Conservation (phyloP, 2,329 filamentous ascomycete species). For the Alternaria solani region DNA sequence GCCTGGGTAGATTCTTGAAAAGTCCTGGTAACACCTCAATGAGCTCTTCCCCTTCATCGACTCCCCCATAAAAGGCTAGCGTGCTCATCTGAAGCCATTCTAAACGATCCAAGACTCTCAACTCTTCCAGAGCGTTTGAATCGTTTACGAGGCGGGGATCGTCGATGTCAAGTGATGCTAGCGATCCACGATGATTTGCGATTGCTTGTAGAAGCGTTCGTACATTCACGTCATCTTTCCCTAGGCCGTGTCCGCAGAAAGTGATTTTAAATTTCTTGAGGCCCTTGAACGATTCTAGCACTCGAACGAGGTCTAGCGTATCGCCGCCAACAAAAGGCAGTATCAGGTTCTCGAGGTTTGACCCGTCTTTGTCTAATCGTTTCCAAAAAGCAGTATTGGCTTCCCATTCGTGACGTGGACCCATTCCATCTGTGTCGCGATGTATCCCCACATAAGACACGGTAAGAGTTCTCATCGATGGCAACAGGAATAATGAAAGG, state of each 20-base stretch:
- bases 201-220: not conserved
- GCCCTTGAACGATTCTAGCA: not conserved
- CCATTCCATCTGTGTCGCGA: not conserved
- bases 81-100: not conserved
- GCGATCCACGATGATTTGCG: constrained; percentile 3
- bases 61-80: not conserved
- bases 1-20: constrained; percentile 7
- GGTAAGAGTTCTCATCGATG: constrained; percentile 6
- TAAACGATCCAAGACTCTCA: not conserved
- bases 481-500: constrained; percentile 7
- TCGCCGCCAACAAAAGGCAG: not conserved
- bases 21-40: not conserved
- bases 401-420: not conserved
- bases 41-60: not conserved
- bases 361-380: constrained; percentile 7
- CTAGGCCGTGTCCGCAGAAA: not conserved
- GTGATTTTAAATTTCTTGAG: constrained; percentile 10
- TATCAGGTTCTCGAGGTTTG: constrained; percentile 5
- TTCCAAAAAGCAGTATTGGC: not conserved
- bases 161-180: not conserved
- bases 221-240: not conserved
- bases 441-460: not conserved
- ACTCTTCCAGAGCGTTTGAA: not conserved
- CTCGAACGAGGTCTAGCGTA: not conserved
- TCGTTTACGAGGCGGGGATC: not conserved